Base-by-base conservation (phyloP, 2,329 filamentous ascomycete genomes). In the Calonectria honghensis region DNA sequence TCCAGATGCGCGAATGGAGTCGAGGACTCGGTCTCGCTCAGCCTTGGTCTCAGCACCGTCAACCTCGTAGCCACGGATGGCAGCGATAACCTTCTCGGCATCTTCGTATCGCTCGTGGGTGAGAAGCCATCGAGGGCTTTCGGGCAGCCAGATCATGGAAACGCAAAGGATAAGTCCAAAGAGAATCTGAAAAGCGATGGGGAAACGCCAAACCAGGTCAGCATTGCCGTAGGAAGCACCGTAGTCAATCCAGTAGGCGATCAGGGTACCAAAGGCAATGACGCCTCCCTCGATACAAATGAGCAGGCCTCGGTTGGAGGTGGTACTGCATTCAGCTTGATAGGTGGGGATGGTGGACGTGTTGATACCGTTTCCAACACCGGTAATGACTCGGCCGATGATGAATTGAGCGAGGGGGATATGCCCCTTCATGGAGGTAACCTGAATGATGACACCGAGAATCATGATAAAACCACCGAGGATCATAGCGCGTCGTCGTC, bases 401-500 rank as follows among this genome's bases (percentile, higher is more conserved):
- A 91, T 88, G 73, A 91, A 85, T 75, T 91, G 89, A 0, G 87
- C 85, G 39, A 90, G 80, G n/a, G 74, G 77, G 37, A 59, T 70
- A 31, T 80, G 75, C 0, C 89, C 82, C 29, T 83, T 85, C 82
- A 83, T 79, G 24, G 84, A 69, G 20, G 87, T 85, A 45, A 90
- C 83, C 79, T 94, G 92, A 48, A 94, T 88, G 11, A 90, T 85
- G 41, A 91, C 91, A 24, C 92, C 92, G 13, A 92, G 70, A 11
- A 91, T 87, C 88, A 93, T 91, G 76, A 93, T 88, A 14, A 85
- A 75, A 11, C 88, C 89, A 20, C 92, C 92, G 1, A 85, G 24
- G n/a, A 90, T 85, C 78, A 93, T 90, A 68, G 92, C 91, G 2
- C 88, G 89, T 50, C 89, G 83, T 52, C 88, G 81, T 32, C 87